Conservation (phyloP, 805 yeast species). For the Candida caryicola region DNA sequence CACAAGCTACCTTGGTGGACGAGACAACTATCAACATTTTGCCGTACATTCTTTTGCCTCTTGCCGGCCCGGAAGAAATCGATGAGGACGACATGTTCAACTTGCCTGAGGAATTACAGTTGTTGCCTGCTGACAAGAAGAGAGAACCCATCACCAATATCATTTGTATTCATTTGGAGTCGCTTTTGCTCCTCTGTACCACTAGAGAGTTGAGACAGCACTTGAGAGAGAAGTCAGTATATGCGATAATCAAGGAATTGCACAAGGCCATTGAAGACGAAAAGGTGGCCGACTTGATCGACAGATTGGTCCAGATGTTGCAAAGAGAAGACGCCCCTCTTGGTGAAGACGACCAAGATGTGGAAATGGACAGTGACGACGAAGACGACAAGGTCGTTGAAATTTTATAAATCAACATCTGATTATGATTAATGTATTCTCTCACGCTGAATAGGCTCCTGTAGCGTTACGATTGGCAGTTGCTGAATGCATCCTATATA, state of each 20-base stretch:
- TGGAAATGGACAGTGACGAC: conserved; percentile 45
- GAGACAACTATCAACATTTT: conserved; percentile 68
- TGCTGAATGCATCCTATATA: too few species aligned
- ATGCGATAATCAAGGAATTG: conserved; percentile 81
- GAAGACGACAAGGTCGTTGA: conserved; percentile 51
- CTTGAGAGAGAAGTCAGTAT: conserved; percentile 78
- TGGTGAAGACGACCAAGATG: conserved; percentile 44
- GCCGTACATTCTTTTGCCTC: conserved; percentile 78
- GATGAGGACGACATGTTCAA: conserved; percentile 82
- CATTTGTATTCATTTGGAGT: conserved; percentile 71
- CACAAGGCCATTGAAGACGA: conserved; percentile 55
- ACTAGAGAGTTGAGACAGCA: conserved; percentile 70
- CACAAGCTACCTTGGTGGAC: conserved; percentile 58
- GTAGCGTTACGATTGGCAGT: too few species aligned
- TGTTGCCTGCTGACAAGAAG: conserved; percentile 68
- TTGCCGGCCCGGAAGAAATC: conserved; percentile 73
- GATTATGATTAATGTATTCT: background rate
- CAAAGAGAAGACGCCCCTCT: conserved; percentile 82
- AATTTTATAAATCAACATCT: conserved; percentile 32
- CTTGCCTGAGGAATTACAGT: conserved; percentile 84
- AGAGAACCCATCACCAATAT: conserved; percentile 72
- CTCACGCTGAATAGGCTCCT: too few species aligned
- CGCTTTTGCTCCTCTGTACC: conserved; percentile 74
- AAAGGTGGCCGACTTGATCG: conserved; percentile 65
- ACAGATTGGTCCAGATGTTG: conserved; percentile 81